These are phyloP conservation scores for Periconia digitata DNA, from an alignment of 2,329 filamentous ascomycete species.

Conservation along the genomic window DNA sequence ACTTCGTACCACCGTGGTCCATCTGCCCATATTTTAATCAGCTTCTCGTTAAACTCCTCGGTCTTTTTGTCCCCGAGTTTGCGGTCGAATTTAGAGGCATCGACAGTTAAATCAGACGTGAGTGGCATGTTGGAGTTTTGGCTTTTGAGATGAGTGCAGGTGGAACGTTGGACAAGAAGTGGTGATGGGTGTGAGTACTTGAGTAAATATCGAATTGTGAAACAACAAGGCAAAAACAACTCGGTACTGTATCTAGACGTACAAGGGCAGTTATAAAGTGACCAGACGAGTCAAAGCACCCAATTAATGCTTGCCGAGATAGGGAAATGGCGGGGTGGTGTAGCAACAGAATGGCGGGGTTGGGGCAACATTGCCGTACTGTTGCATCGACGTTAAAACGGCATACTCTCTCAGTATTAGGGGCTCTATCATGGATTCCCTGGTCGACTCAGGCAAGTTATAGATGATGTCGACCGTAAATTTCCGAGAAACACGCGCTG, in stretches of 20 bases:
- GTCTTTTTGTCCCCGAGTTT: slow-evolving; percentile 45
- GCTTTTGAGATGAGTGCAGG: background rate
- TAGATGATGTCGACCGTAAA: too few relatives aligned
- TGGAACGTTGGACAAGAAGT: background rate
- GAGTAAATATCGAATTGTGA: background rate
- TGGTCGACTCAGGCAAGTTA: too few relatives aligned
- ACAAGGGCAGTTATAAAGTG: too few relatives aligned
- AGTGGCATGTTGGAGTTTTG: slow-evolving; percentile 26
- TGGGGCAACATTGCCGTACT: background rate
- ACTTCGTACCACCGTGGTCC: slow-evolving; percentile 57
- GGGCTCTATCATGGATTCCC: background rate
- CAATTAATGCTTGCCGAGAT: background rate
- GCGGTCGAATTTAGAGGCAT: slow-evolving; percentile 49
- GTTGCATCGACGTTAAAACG: background rate
- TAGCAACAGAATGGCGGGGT: background rate
- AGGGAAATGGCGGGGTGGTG: slow-evolving; percentile 5
- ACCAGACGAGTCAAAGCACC: background rate
- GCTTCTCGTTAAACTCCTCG: slow-evolving; percentile 46
- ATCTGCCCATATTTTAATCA: slow-evolving; percentile 46
- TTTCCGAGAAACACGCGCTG: background rate
- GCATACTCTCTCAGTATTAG: background rate
- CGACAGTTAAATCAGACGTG: slow-evolving; percentile 45
- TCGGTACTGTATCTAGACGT: too few relatives aligned
- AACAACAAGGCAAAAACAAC: too few relatives aligned
- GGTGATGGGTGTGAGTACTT: background rate